Conservation (phyloP, 2,329 filamentous ascomycete genomes). For the Pezicula radicicola region DNA sequence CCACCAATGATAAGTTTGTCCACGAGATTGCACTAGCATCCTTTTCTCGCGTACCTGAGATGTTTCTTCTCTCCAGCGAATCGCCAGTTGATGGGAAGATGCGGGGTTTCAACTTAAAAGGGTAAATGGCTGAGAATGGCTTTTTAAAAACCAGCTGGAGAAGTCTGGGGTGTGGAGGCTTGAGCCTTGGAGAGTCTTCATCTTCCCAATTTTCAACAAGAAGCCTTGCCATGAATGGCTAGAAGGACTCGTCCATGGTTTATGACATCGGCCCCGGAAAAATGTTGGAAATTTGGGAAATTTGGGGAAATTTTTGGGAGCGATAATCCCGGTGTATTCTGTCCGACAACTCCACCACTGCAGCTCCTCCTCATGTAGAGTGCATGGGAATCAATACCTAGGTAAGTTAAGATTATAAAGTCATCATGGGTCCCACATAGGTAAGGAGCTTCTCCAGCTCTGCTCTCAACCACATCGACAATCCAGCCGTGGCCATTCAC, state of each 20-base stretch:
- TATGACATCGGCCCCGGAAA: slow-evolving; percentile 15
- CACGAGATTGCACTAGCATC: slow-evolving; percentile 6
- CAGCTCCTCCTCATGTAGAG: background rate
- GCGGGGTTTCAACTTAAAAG: slow-evolving; percentile 12
- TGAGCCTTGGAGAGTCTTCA: background rate
- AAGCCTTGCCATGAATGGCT: too few species aligned
- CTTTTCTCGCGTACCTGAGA: slow-evolving; percentile 10
- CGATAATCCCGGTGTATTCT: background rate
- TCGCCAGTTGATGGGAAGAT: slow-evolving; percentile 1
- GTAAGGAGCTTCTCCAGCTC: background rate
- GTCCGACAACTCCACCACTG: background rate
- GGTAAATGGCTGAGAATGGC: slow-evolving; percentile 2
- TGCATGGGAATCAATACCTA: slow-evolving; percentile 5
- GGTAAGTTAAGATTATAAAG: slow-evolving; percentile 3
- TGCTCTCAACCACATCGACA: background rate
- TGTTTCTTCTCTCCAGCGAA: slow-evolving; percentile 7
- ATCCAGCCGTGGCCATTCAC: too few species aligned
- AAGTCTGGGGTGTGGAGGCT: slow-evolving; percentile 3
- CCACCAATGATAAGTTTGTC: slow-evolving; percentile 15
- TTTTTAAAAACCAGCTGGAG: slow-evolving; percentile 1
- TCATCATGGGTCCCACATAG: slow-evolving; percentile 7
- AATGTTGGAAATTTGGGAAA: slow-evolving; percentile 9
- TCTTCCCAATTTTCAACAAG: background rate
- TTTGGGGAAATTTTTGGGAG: background rate
- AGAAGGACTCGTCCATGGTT: background rate